Evolutionary conservation across 2,329 filamentous ascomycete species (phyloP), one percentile per base, ranked within the genome.

Genomic region (Huntiella savannae): DNA sequence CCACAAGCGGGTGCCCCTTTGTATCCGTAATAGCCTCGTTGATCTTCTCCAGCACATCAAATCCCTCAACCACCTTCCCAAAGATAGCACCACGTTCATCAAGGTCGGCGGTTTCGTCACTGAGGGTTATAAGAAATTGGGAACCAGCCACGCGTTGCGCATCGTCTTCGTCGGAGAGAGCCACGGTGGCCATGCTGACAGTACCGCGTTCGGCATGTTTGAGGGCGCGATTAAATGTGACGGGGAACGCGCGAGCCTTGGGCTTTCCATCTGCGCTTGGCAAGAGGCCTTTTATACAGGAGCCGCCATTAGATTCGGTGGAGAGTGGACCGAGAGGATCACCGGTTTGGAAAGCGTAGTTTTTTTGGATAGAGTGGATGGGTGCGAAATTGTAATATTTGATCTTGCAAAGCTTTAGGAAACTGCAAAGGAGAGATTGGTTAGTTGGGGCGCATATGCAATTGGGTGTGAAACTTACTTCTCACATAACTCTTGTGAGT

Each of bases 371-470:
- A 54, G 80, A 86, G 65, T 95, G 84, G 46, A 96, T 67, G 19
- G 88, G 91, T 4, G 86, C 79, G 62, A 92, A 96, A 67, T 96
- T 96, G 76, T 95, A 98, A 67, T 96, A 98, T 67, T 95, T 98
- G 63, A 86, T 70, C 66, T 96, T 96, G 75, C 91, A 95, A 55
- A 98, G 82, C 71, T 98, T 96, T 48, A 98, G 69, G 62, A 98
- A 96, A 71, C 85, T 92, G 47, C 49, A 34, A 42, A 15, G 22
- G 5, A 19, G 1, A 17, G 16, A 13, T 16, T 28, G 5, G 22
- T 28, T 28, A 28, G 22, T 28, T 28, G 6, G 43, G 36, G 47
- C 13, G 49, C 40, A 46, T 39, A 43, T 39, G 16, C 17, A 8
- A 16, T 33, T 13, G 13, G 3, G 6, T 17, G n/a, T 35, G 28